Conservation (phyloP, 768 basidiomycete genomes). For the Exsudoporus frostii region DNA sequence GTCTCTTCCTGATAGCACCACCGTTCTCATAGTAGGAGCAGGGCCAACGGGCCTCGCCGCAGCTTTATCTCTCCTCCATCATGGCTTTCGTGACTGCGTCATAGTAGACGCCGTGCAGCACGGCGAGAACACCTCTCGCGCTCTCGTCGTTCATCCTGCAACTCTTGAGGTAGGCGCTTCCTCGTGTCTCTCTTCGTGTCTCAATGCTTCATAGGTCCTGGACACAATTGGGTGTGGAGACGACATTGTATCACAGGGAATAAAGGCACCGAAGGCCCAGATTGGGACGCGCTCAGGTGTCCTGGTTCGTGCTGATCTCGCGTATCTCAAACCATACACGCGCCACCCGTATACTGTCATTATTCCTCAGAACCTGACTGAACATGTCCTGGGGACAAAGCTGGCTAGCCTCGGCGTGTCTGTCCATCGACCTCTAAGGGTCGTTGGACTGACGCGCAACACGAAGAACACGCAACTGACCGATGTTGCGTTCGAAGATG, state of each 20-base stretch:
- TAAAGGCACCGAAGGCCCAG: slow-evolving; percentile 27
- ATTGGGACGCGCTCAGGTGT: too few species aligned
- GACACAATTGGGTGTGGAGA: slow-evolving; percentile 44
- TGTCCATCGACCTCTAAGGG: slow-evolving; percentile 39
- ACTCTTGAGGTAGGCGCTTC: slow-evolving; percentile 44
- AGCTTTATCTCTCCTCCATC: slow-evolving; percentile 44
- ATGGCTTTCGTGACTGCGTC: slow-evolving; percentile 42
- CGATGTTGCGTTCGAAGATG: slow-evolving; percentile 45
- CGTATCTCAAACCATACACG: slow-evolving; percentile 38
- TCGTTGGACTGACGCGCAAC: slow-evolving; percentile 35
- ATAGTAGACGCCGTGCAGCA: slow-evolving; percentile 40
- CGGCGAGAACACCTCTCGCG: slow-evolving; percentile 43
- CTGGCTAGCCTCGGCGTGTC: slow-evolving; percentile 32
- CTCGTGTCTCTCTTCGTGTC: too few species aligned
- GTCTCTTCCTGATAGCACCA: slow-evolving; percentile 36
- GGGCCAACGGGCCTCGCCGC: slow-evolving; percentile 48
- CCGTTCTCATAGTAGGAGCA: slow-evolving; percentile 49
- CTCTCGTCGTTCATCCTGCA: slow-evolving; percentile 48
- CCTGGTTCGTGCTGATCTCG: slow-evolving; percentile 33
- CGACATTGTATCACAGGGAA: slow-evolving; percentile 36
- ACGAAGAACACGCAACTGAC: slow-evolving; percentile 25
- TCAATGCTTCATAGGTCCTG: slow-evolving; percentile 25
- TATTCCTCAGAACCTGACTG: slow-evolving; percentile 44
- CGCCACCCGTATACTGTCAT: slow-evolving; percentile 42
- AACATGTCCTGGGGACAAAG: slow-evolving; percentile 38